Base-by-base conservation (phyloP, 2,329 filamentous ascomycete species). In the Microsporum ferrugineum region DNA sequence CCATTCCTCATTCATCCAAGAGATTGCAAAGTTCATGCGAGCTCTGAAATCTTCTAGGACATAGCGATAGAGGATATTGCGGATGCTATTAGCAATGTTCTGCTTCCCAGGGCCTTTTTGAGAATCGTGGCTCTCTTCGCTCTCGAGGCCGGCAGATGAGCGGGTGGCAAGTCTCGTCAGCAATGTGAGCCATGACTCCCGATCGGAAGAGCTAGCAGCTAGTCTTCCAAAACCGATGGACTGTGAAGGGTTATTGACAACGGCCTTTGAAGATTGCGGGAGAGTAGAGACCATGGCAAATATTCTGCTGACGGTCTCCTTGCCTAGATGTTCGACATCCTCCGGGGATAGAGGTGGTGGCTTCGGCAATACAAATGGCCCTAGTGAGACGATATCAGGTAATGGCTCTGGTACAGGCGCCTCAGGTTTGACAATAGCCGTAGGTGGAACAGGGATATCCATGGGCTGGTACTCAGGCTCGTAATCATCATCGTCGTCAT, bases 1-100 rank as follows among this genome's bases (percentile, higher is more conserved):
- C 92, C 94, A 99, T 75, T 99, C 94, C 73, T 99, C 94, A 68
- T 88, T 95, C 14, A 99, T 80, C 94, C 94, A 99, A 5, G 87
- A 86, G 58, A 97, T 90, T 0, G 91, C 92, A 27, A 94, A 83
- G 66, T 95, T 91, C 64, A 97, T 91, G 49, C 94, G 86, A 64
- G 83, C 86, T 60, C 92, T 85, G 76, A 96, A 99, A 71, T 97
- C 92, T 65, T 95, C 90, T 64, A 97, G 83, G 56, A 97, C 83
- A 71, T 95, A 96, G 60, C 84, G 81, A 73, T 91, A 94, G 1
- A 99, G 78, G 5, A 84, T 81, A 66, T 95, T 88, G 59, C 94
- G 84, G 65, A 97, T 90, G 4, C 81, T 81, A 68, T 88, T 82
- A 66, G 81, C 59, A 76, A 80, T 65, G 36, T 61, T 60, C 8